phyloP scores from a whole-genome alignment of 169 alveolate genomes.

The Plasmodium berghei region DNA sequence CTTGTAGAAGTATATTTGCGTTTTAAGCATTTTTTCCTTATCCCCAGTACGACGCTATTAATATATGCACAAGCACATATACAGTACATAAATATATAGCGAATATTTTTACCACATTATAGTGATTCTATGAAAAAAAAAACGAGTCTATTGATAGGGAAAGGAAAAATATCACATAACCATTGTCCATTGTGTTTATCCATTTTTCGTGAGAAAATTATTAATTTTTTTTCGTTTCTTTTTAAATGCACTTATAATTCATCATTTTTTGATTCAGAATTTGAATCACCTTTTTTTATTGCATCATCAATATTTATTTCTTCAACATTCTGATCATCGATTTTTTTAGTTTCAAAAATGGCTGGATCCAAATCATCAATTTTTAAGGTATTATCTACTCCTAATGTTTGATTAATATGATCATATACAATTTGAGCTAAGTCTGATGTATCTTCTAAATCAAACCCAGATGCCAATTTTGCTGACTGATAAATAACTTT shows the following conservation, averaged over 20 bases:
- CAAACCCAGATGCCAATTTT: conserved; percentile 86
- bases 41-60: no score
- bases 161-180: no score
- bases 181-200: no score
- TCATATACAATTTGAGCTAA: conserved; percentile 76
- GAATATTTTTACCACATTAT: no score
- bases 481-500: conserved; percentile 85
- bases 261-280: conserved; percentile 18
- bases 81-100: no score
- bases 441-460: conserved; percentile 82
- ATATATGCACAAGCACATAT: no score
- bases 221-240: no score
- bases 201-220: no score
- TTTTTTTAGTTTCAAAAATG: conserved; percentile 66
- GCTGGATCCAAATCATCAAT: conserved; percentile 77
- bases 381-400: conserved; percentile 69
- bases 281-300: conserved; percentile 22
- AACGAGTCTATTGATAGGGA: no score
- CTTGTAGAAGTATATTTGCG: no score
- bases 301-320: conserved; percentile 74
- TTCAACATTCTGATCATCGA: conserved; percentile 49
- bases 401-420: conserved; percentile 72
- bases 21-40: no score
- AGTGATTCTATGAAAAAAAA: no score
- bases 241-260: conserved; percentile 13